Evolutionary conservation across 2,329 filamentous ascomycete species (phyloP).

Genomic region (Paraconiothyrium sp.): DNA sequence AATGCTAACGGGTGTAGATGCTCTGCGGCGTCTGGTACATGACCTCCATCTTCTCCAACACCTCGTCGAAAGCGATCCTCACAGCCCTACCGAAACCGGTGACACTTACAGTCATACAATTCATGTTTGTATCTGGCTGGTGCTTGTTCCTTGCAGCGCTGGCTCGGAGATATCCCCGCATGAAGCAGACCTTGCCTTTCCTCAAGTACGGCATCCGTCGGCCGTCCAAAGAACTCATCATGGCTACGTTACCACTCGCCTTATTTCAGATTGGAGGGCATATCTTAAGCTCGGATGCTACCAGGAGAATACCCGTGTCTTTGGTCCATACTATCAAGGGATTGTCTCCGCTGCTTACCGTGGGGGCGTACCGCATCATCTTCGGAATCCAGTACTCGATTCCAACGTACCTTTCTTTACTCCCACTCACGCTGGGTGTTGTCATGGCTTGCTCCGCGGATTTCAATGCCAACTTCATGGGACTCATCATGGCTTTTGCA

Average conservation of each 20-base stretch:
- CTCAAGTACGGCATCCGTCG: slow-evolving; percentile 84
- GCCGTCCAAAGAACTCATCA: slow-evolving; percentile 82
- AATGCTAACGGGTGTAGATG: slow-evolving; percentile 62
- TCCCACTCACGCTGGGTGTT: slow-evolving; percentile 94
- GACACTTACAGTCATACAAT: slow-evolving; percentile 91
- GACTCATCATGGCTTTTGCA: slow-evolving; percentile 86
- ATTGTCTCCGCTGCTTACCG: slow-evolving; percentile 93
- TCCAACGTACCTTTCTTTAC: slow-evolving; percentile 76
- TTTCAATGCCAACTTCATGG: slow-evolving; percentile 86
- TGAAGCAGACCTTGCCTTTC: slow-evolving; percentile 78
- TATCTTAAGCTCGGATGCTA: slow-evolving; percentile 92
- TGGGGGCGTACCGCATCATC: slow-evolving; percentile 88
- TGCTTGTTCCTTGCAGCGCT: slow-evolving; percentile 83
- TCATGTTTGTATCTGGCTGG: slow-evolving; percentile 88
- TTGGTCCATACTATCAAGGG: slow-evolving; percentile 99
- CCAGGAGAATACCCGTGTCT: slow-evolving; percentile 93
- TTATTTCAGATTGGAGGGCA: slow-evolving; percentile 94
- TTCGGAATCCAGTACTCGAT: slow-evolving; percentile 88
- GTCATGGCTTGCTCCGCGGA: slow-evolving; percentile 95
- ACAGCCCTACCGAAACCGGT: slow-evolving; percentile 90
- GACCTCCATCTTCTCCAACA: slow-evolving; percentile 95
- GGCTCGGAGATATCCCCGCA: slow-evolving; percentile 73
- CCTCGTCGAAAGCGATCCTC: slow-evolving; percentile 95
- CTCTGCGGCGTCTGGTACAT: slow-evolving; percentile 94
- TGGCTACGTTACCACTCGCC: slow-evolving; percentile 88